These are phyloP conservation scores for Penicillium cataractarum DNA, from an alignment of 495 filamentous ascomycete species.

Conservation along the genomic window DNA sequence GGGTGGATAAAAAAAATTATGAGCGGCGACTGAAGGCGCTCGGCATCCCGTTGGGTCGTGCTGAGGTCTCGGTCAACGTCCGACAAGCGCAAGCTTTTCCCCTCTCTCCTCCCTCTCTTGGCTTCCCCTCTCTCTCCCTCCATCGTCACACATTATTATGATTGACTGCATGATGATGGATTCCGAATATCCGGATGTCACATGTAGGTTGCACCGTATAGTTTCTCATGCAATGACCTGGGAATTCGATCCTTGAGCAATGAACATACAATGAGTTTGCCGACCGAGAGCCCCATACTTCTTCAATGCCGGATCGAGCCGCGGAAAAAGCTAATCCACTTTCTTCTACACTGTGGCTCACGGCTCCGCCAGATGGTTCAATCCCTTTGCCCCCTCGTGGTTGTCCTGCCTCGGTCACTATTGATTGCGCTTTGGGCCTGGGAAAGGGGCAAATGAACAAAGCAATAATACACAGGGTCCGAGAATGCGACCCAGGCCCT, in stretches of 20 bases:
- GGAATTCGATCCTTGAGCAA: background rate
- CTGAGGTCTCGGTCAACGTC: slow-evolving; percentile 20
- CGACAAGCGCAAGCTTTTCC: slow-evolving; percentile 2
- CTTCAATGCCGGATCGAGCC: slow-evolving; percentile 23
- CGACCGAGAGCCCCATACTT: slow-evolving; percentile 17
- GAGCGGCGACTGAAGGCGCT: background rate
- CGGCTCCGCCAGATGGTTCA: slow-evolving; percentile 21
- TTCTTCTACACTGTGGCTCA: slow-evolving; percentile 11
- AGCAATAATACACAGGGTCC: background rate
- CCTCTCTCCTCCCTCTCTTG: background rate
- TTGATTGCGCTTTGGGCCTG: background rate
- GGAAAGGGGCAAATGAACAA: background rate
- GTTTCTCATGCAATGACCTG: background rate
- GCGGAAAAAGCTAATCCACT: slow-evolving; percentile 17
- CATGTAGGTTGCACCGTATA: background rate
- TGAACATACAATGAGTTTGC: background rate
- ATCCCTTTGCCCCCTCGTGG: background rate
- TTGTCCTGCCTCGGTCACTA: background rate
- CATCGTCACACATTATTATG: background rate
- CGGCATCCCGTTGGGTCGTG: slow-evolving; percentile 22
- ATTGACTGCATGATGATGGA: too few species aligned
- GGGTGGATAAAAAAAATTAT: slow-evolving; percentile 7
- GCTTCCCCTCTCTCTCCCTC: background rate
- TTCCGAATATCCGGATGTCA: background rate
- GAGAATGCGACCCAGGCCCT: background rate